phyloP scores from a whole-genome alignment of 1,139 yeast species.

The Suhomyces wounanorum region DNA sequence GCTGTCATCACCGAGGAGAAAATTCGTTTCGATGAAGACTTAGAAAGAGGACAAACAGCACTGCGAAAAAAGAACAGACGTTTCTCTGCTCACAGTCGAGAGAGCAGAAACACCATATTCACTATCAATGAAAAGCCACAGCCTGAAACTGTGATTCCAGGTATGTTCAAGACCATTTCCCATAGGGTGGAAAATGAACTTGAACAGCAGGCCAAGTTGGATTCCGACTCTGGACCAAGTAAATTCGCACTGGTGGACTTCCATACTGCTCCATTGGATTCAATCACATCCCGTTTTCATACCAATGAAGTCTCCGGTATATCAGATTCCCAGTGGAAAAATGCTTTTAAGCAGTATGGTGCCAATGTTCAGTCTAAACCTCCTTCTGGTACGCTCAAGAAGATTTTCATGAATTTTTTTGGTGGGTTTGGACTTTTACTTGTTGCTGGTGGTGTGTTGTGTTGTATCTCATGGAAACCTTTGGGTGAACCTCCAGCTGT shows the following conservation, averaged over 20 bases:
- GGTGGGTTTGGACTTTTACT: conserved; percentile 54
- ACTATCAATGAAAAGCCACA: conserved; percentile 22
- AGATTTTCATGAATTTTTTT: conserved; percentile 42
- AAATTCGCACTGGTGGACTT: conserved; percentile 28
- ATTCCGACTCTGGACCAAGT: conserved; percentile 9
- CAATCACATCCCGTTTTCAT: conserved; percentile 26
- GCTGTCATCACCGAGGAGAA: conserved; percentile 10
- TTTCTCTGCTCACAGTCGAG: conserved; percentile 13
- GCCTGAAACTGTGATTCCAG: conserved; percentile 35
- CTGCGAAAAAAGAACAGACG: conserved; percentile 8
- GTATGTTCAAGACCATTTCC: conserved; percentile 39
- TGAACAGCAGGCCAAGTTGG: conserved; percentile 11
- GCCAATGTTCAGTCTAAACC: conserved; percentile 43
- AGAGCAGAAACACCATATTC: conserved; percentile 8
- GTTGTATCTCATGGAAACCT: conserved; percentile 52
- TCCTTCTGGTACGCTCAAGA: conserved; percentile 32
- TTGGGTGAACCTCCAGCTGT: conserved; percentile 52
- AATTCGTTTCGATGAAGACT: conserved; percentile 12
- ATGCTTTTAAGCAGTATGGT: conserved; percentile 31
- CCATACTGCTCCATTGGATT: conserved; percentile 27
- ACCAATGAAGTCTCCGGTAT: conserved; percentile 25
- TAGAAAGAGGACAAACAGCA: conserved; percentile 6
- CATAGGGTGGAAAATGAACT: conserved; percentile 34
- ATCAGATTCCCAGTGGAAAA: conserved; percentile 15
- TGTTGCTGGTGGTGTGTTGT: conserved; percentile 47